Percentiles rank a stretch among this genome's conserved stretches.
Conservation (phyloP, 257 asterid species). For the Solanum medicagineum region DNA sequence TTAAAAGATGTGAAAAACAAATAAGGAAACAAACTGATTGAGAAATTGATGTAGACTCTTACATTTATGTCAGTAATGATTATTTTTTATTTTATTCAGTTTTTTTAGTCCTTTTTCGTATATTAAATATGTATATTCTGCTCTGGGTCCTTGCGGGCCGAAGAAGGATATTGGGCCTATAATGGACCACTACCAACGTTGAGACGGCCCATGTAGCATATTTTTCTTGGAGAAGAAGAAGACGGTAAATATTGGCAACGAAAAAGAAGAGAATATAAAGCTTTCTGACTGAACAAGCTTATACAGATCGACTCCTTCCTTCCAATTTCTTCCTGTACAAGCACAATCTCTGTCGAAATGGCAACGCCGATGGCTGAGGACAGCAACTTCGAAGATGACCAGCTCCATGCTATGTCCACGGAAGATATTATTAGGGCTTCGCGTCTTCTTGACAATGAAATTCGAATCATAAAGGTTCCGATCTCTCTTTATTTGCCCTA, state of each 20-base stretch:
- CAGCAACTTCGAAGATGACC: conserved; percentile 64
- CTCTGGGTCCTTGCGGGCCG: background rate
- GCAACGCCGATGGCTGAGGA: conserved; percentile 87
- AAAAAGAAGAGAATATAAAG: background rate
- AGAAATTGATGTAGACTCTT: too few species aligned
- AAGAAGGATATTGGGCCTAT: background rate
- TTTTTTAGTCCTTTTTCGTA: too few species aligned
- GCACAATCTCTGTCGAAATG: conserved; percentile 21
- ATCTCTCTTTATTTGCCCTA: background rate
- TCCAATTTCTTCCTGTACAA: background rate
- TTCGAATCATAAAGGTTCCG: conserved; percentile 62
- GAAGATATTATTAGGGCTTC: conserved; percentile 81
- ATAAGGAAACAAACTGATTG: too few species aligned
- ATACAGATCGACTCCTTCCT: background rate
- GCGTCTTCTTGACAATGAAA: conserved; percentile 80
- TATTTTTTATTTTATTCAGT: too few species aligned
- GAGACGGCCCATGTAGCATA: background rate
- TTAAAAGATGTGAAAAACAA: too few species aligned
- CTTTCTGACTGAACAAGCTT: background rate
- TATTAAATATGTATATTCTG: too few species aligned
- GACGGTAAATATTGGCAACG: background rate
- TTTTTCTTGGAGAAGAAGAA: background rate
- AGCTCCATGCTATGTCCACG: conserved; percentile 62
- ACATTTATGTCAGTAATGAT: too few species aligned
- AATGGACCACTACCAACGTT: background rate